Percentiles rank a stretch among this genome's conserved stretches.
phyloP scores from a whole-genome alignment of 2,329 filamentous ascomycete genomes.

The Hymenoscyphus occultus region DNA sequence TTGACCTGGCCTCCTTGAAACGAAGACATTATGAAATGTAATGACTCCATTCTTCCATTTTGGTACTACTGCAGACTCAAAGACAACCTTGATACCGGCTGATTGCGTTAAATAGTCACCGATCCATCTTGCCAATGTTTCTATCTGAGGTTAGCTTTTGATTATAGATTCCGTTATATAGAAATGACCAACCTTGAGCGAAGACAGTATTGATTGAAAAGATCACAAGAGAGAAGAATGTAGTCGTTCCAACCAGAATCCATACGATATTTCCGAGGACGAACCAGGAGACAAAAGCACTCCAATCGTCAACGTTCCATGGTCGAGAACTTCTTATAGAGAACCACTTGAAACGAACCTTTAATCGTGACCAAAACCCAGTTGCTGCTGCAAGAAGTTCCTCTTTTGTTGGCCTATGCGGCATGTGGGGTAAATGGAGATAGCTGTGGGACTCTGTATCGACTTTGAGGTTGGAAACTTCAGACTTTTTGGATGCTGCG shows the following conservation, averaged over 20 bases:
- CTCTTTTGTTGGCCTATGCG: constrained; percentile 89
- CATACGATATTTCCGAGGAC: constrained; percentile 89
- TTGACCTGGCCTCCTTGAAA: constrained; percentile 86
- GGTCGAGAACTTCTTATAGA: constrained; percentile 91
- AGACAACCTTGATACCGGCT: constrained; percentile 88
- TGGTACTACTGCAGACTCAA: constrained; percentile 95
- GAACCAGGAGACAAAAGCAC: constrained; percentile 93
- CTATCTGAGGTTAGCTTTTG: constrained; percentile 43
- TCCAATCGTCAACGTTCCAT: constrained; percentile 95
- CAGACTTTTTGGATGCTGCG: constrained; percentile 15
- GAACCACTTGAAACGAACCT: constrained; percentile 95
- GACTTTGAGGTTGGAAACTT: constrained; percentile 13
- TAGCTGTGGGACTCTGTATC: constrained; percentile 46
- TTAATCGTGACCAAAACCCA: constrained; percentile 86
- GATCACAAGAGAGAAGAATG: constrained; percentile 90
- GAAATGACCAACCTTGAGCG: constrained; percentile 68
- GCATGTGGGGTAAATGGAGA: constrained; percentile 64
- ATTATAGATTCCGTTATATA: background rate
- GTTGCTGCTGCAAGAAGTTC: constrained; percentile 88
- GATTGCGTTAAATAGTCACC: constrained; percentile 95
- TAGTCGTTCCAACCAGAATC: constrained; percentile 95
- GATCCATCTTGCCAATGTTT: constrained; percentile 89
- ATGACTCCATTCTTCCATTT: constrained; percentile 96
- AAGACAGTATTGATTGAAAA: constrained; percentile 93
- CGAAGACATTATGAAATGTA: constrained; percentile 93